Evolutionary conservation across 164 flowering plant species (phyloP), one percentile per base, ranked within the genome.

Genomic region (Umbellularia californica): DNA sequence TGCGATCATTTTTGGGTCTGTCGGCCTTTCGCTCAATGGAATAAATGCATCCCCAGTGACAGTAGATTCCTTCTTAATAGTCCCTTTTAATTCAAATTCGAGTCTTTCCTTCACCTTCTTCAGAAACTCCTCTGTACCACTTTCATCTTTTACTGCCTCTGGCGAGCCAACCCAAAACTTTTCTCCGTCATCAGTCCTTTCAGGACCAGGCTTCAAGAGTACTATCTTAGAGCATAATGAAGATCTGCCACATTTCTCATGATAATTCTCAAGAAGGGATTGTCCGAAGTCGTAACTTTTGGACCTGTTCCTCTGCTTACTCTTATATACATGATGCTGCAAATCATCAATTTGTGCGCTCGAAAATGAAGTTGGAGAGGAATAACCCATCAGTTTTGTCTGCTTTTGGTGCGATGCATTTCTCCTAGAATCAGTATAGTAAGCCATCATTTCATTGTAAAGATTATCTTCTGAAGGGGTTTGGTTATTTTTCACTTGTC

Each of bases 161-260:
- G 93, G 81, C 63, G 92, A 85, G 72, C 86, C 79, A 55, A 80
- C 73, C 83, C 87, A 84, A 30, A 89, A 83, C 22, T 88, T 90
- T 58, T 87, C 89, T 70, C 65, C 77, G 68, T 72, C 78, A 58
- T 69, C 77, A 71, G 78, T 73, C 77, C 81, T 85, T 73, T 91
- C 90, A 79, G 89, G 89, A 65, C 99, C 97, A 69, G 99, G 98
- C 83, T 86, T 93, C 86, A 95, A 81, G 73, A 93, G 83, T 50
- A 93, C 95, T 72, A 95, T 95, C 79, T 82, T 91, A 11, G 93
- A 83, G 41, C 97, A 89, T 60, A 84, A 80, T 71, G 84, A 77
- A 76, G 83, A 80, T 66, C 51, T 72, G 33, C 81, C 82, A 24
- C 68, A 47, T 50, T 78, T 78, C 28, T 74, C 50, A 75, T 70